Conservation (phyloP, 805 yeast species). For the Starmerella riodocensis region DNA sequence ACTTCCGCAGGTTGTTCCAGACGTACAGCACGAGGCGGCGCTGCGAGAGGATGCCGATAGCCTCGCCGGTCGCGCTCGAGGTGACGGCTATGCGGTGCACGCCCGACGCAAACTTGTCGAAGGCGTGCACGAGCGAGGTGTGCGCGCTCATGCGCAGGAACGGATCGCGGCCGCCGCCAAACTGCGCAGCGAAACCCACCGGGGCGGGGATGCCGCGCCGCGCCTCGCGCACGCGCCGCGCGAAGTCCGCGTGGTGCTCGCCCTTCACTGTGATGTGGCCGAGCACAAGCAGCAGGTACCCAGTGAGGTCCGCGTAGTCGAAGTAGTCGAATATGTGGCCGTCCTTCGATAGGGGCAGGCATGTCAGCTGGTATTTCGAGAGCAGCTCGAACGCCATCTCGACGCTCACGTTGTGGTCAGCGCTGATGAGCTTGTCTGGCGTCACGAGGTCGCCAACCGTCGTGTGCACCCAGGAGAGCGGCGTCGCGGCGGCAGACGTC, state of each 20-base stretch:
- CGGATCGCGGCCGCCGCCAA: conserved; percentile 72
- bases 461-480: conserved; percentile 27
- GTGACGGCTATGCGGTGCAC: conserved; percentile 86
- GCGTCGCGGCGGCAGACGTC: conserved; percentile 5
- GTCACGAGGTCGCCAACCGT: conserved; percentile 63
- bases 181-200: conserved; percentile 70
- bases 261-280: conserved; percentile 41
- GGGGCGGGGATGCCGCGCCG: conserved; percentile 83
- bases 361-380: conserved; percentile 59
- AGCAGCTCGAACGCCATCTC: conserved; percentile 80
- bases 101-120: conserved; percentile 84
- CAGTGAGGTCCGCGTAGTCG: conserved; percentile 82
- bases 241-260: conserved; percentile 29
- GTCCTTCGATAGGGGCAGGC: conserved; percentile 51
- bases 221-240: conserved; percentile 42
- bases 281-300: conserved; percentile 71
- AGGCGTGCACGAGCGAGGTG: conserved; percentile 51
- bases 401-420: conserved; percentile 56
- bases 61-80: conserved; percentile 32
- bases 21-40: conserved; percentile 70
- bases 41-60: conserved; percentile 81
- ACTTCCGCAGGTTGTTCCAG: conserved; percentile 87
- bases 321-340: conserved; percentile 41
- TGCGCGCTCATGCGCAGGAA: conserved; percentile 62
- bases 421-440: conserved; percentile 58